Conservation (phyloP, 306 rosid species). For the Lathyrus aphaca region DNA sequence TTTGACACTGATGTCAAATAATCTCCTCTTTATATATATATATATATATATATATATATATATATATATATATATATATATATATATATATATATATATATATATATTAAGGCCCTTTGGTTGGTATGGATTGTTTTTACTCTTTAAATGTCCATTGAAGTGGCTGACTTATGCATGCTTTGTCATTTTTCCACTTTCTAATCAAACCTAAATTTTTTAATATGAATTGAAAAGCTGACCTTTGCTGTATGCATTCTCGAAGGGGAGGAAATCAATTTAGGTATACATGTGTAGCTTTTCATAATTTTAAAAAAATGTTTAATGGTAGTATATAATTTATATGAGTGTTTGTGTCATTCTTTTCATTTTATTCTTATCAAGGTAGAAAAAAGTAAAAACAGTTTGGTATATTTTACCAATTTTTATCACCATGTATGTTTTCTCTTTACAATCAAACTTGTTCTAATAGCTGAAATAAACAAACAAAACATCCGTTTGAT, state of each 20-base stretch:
- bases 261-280: conserved; percentile 3
- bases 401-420: not conserved
- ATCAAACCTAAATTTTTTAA: conserved; percentile 2
- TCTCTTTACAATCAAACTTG: conserved; percentile 8
- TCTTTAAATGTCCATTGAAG: conserved; percentile 24
- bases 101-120: not conserved
- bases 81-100: too few species aligned
- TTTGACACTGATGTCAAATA: too few species aligned
- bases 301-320: not conserved
- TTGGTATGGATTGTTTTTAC: not conserved
- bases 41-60: too few species aligned
- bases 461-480: not conserved
- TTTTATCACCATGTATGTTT: not conserved
- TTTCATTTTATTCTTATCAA: not conserved
- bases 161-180: conserved; percentile 46
- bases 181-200: conserved; percentile 51
- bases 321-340: not conserved
- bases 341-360: not conserved
- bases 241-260: conserved; percentile 34
- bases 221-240: conserved; percentile 37
- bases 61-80: too few species aligned
- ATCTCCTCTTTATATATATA: too few species aligned
- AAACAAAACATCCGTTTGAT: not conserved
- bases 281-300: conserved; percentile 10
- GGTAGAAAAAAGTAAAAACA: not conserved